Conservation (phyloP, 495 filamentous ascomycete genomes). For the Penicillium coprophilum region DNA sequence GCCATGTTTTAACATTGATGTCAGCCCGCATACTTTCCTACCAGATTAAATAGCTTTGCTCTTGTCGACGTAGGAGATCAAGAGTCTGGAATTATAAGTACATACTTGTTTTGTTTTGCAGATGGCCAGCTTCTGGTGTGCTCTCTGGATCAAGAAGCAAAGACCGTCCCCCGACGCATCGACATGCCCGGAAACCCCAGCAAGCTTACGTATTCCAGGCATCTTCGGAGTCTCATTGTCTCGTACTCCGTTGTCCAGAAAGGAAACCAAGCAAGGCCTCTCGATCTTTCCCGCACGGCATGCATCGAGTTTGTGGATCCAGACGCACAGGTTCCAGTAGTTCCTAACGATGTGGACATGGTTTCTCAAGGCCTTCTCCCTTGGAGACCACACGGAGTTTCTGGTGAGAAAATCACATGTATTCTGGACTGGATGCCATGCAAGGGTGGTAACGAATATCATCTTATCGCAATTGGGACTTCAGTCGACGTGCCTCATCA, state of each 20-base stretch:
- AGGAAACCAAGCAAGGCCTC: conserved; percentile 23
- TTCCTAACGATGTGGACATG: conserved; percentile 6
- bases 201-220: conserved; percentile 43
- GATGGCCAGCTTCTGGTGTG: conserved; percentile 44
- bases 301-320: conserved; percentile 46
- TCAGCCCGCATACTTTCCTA: conserved; percentile 45
- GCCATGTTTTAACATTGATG: conserved; percentile 13
- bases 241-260: conserved; percentile 34
- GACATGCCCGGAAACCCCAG: conserved; percentile 42
- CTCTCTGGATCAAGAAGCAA: conserved; percentile 32
- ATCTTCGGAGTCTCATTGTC: conserved; percentile 43
- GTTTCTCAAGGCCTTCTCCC: conserved; percentile 11
- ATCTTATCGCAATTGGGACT: conserved; percentile 50
- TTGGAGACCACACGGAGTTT: conserved; percentile 36
- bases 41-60: conserved; percentile 35
- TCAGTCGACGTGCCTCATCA: conserved; percentile 24
- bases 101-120: conserved; percentile 44
- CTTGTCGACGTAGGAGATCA: conserved; percentile 20
- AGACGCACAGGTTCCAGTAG: conserved; percentile 32
- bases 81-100: conserved; percentile 18
- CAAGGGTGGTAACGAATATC: conserved; percentile 41
- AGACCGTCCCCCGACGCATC: conserved; percentile 46
- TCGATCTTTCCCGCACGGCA: conserved; percentile 33
- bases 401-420: conserved; percentile 51
- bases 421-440: conserved; percentile 51